phyloP scores from a whole-genome alignment of 2,329 filamentous ascomycete species.

The Mycogone perniciosa region DNA sequence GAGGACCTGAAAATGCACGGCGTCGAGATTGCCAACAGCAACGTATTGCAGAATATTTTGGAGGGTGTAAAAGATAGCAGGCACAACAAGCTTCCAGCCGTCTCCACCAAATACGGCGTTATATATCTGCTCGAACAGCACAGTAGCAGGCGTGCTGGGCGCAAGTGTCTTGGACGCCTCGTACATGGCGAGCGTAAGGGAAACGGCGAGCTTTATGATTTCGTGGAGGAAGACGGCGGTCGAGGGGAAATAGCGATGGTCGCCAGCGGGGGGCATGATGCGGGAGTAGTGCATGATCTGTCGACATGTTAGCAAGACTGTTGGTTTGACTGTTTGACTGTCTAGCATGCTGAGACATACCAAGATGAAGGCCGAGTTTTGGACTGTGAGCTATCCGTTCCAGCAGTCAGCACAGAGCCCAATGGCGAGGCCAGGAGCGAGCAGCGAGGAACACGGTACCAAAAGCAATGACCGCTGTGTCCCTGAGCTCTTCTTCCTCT shows the following conservation, averaged over 20 bases:
- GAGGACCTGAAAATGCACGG: slow-evolving; percentile 86
- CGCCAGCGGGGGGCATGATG: slow-evolving; percentile 77
- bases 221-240: slow-evolving; percentile 94
- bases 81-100: slow-evolving; percentile 90
- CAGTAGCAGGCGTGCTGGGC: slow-evolving; percentile 71
- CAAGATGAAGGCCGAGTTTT: slow-evolving; percentile 73
- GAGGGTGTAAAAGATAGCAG: slow-evolving; percentile 79
- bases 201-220: slow-evolving; percentile 81
- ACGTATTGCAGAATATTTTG: slow-evolving; percentile 94
- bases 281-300: slow-evolving; percentile 92
- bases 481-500: slow-evolving; percentile 13
- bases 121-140: slow-evolving; percentile 73
- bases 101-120: slow-evolving; percentile 80
- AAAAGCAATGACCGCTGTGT: slow-evolving; percentile 21
- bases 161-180: slow-evolving; percentile 74
- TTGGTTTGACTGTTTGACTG: too few species aligned
- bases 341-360: slow-evolving; percentile 33
- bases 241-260: slow-evolving; percentile 86
- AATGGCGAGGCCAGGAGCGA: background rate
- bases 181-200: slow-evolving; percentile 79
- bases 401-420: background rate
- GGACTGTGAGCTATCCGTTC: slow-evolving; percentile 54
- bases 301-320: background rate
- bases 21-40: slow-evolving; percentile 83
- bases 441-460: slow-evolving; percentile 14